Percentiles rank a stretch among this genome's conserved stretches.
Evolutionary conservation across 805 yeast genomes (phyloP).

Genomic region (Dipodascopsis tothii): DNA sequence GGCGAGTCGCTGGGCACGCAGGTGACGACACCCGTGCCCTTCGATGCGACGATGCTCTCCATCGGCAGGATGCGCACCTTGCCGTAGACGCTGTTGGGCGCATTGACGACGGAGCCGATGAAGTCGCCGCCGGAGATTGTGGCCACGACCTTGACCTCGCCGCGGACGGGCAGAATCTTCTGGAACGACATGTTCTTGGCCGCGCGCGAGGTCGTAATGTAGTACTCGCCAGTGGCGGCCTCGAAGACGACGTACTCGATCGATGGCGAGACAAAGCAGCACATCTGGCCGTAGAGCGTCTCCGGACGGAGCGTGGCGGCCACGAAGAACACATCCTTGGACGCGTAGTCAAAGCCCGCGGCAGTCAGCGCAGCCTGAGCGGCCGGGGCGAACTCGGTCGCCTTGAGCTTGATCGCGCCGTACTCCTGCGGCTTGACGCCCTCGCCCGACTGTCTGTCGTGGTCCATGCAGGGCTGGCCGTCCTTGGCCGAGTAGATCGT

Average conservation of each 20-base stretch:
- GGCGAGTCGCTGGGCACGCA: constrained; percentile 99
- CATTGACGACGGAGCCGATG: constrained; percentile 77
- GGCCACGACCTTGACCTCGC: constrained; percentile 55
- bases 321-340: constrained; percentile 68
- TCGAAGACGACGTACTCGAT: constrained; percentile 85
- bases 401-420: constrained; percentile 79
- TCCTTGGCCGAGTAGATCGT: constrained; percentile 96
- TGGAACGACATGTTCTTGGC: constrained; percentile 96
- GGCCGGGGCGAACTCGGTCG: constrained; percentile 52
- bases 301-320: constrained; percentile 98
- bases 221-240: constrained; percentile 61
- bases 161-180: constrained; percentile 83
- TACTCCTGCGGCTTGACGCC: constrained; percentile 96
- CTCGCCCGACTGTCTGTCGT: constrained; percentile 94
- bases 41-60: constrained; percentile 90
- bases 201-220: constrained; percentile 86
- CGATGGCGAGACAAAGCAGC: constrained; percentile 95
- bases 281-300: constrained; percentile 97
- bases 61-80: constrained; percentile 83
- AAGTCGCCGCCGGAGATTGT: constrained; percentile 62
- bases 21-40: constrained; percentile 98
- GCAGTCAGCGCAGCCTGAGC: constrained; percentile 40
- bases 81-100: constrained; percentile 68
- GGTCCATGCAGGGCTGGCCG: constrained; percentile 99
- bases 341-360: constrained; percentile 37